Percentiles rank a stretch among this genome's conserved stretches.
phyloP scores from a whole-genome alignment of 1,284 basidiomycete species.

The Irpex lacteus region DNA sequence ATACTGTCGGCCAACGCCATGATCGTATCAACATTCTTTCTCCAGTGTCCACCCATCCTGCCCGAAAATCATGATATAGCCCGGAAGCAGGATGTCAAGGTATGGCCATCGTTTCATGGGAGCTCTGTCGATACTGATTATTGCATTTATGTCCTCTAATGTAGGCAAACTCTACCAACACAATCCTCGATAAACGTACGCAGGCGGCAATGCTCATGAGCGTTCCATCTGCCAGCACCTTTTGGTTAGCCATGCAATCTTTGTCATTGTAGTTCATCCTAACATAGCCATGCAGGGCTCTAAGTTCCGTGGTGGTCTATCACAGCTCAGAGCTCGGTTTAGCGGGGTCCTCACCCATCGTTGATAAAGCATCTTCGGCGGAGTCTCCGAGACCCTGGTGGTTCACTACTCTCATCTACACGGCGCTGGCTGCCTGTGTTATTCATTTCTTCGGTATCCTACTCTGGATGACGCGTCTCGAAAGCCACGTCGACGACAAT shows the following conservation, averaged over 20 bases:
- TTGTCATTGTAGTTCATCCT: neutral
- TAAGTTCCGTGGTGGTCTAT: neutral
- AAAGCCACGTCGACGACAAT: neutral
- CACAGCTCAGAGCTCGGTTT: neutral
- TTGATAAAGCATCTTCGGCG: neutral
- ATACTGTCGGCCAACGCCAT: neutral
- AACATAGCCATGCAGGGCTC: neutral
- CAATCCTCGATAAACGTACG: neutral
- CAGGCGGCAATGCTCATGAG: neutral
- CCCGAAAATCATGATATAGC: neutral
- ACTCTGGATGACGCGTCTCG: neutral
- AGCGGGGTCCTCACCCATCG: neutral
- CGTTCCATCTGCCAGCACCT: neutral
- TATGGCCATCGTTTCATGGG: too few relatives aligned
- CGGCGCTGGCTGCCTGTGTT: neutral
- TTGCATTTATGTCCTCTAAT: too few relatives aligned
- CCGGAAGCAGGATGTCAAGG: neutral
- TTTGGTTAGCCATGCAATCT: neutral
- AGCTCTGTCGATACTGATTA: too few relatives aligned
- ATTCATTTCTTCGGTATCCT: neutral
- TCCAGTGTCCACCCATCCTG: neutral
- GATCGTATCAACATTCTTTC: neutral
- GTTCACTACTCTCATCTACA: neutral
- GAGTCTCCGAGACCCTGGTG: neutral
- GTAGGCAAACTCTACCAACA: neutral